These are phyloP conservation scores for Catenaria anguillulae DNA, from an alignment of 371 early-diverging fungal genomes.

Conservation along the genomic window DNA sequence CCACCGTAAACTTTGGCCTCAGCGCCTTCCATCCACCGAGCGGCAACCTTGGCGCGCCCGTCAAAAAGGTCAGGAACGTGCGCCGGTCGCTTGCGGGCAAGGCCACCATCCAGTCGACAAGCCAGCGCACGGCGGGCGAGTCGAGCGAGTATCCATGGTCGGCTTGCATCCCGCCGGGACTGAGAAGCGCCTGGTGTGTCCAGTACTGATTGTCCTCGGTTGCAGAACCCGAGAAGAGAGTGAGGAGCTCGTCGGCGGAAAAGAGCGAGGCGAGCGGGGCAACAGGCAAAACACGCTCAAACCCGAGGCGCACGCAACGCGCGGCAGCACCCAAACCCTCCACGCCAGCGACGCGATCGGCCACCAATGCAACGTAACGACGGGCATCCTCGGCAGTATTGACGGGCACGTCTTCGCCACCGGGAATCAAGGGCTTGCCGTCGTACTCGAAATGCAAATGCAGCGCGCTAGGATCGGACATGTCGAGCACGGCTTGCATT, in stretches of 20 bases:
- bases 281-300: slow-evolving; percentile 57
- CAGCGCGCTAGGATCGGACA: background rate
- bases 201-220: background rate
- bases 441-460: slow-evolving; percentile 8
- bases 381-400: slow-evolving; percentile 18
- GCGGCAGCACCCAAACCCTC: slow-evolving; percentile 24
- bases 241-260: slow-evolving; percentile 50
- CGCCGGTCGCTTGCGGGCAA: slow-evolving; percentile 46
- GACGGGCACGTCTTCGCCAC: slow-evolving; percentile 33
- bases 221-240: slow-evolving; percentile 30
- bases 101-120: slow-evolving; percentile 49
- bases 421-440: background rate
- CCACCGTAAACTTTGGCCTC: slow-evolving; percentile 72
- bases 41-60: slow-evolving; percentile 82
- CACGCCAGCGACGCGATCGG: background rate
- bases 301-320: slow-evolving; percentile 38
- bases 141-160: slow-evolving; percentile 74
- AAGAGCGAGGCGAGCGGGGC: slow-evolving; percentile 44
- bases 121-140: slow-evolving; percentile 45
- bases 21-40: slow-evolving; percentile 74
- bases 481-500: slow-evolving; percentile 17
- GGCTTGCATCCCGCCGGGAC: slow-evolving; percentile 37
- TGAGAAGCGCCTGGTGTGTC: background rate
- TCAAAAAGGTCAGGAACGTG: slow-evolving; percentile 76
- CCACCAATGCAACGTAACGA: background rate